These are phyloP conservation scores for Ceratocystis huliohia DNA, from an alignment of 2,329 filamentous ascomycete genomes.

Conservation along the genomic window DNA sequence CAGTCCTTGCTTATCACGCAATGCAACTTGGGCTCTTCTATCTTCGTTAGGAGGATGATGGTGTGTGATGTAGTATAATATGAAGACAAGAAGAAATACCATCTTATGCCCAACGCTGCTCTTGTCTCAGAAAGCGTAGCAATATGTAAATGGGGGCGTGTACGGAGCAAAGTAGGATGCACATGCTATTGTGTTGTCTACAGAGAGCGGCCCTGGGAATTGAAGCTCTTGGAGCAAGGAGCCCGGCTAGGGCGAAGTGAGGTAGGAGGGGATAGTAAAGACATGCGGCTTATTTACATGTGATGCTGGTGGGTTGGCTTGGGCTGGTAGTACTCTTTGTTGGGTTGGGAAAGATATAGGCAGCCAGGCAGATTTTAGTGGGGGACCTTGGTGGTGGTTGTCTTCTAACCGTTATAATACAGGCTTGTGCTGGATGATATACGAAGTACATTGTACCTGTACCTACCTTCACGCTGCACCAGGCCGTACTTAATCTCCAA, in stretches of 20 bases:
- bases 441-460: not conserved
- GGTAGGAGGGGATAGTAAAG: not conserved
- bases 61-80: not conserved
- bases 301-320: not conserved
- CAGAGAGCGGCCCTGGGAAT: not conserved
- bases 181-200: not conserved
- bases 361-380: not conserved
- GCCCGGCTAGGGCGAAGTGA: not conserved
- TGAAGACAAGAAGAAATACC: not conserved
- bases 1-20: not conserved
- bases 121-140: not conserved
- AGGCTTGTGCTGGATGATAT: not conserved
- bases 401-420: not conserved
- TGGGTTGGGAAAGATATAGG: not conserved
- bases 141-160: not conserved
- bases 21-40: not conserved
- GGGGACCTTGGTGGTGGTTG: not conserved
- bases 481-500: conserved; percentile 1
- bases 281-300: not conserved
- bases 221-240: not conserved
- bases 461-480: not conserved
- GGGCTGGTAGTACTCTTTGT: not conserved
- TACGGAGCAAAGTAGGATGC: too few species aligned
- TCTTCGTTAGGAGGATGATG: not conserved
- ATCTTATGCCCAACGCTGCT: not conserved